Evolutionary conservation across 371 early-diverging fungal species (phyloP), one percentile per base, ranked within the genome.

Genomic region (Zancudomyces culisetae): DNA sequence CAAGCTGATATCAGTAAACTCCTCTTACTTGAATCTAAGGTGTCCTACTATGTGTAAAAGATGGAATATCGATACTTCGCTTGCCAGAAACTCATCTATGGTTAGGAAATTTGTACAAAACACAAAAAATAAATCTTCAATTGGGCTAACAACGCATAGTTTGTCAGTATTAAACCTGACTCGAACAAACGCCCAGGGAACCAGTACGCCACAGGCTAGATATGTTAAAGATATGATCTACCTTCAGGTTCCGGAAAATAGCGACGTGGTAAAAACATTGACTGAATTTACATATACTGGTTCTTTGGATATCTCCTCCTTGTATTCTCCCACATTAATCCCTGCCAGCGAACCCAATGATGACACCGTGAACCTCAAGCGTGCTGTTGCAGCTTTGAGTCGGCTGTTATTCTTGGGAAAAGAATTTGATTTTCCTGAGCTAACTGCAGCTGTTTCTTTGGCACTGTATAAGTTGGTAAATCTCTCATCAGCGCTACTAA

Each of bases 241-340:
- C n/a, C 22, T 47, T 13, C 6, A n/a, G 12, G 48, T 47, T 21
- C 48, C 48, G 4, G 48, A 47, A 47, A 13, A 22, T 6, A 47
- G 48, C 27, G 48, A 47, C n/a, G 48, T 47, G 12, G 28, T 47
- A 20, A 47, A 26, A 24, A 22, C 27, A 24, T 26, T 47, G 6
- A 47, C 26, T 4, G 28, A 47, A n/a, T 47, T 47, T 27, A 8
- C 26, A n/a, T 47, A 47, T 47, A 23, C 48, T 8, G 48, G 48
- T 18, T 15, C 26, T 20, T 26, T 47, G 26, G 48, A 47, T 18
- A 27, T 47, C n/a, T 20, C 48, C 8, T n/a, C 27, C 24, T 15
- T 3, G 3, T 27, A 8, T 24, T 13, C 28, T 8, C n/a, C n/a
- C n/a, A n/a, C n/a, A n/a, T n/a, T n/a, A n/a, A n/a, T n/a, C n/a